Base-by-base conservation (phyloP, 1,139 yeast genomes). In the Pichia sp. region DNA sequence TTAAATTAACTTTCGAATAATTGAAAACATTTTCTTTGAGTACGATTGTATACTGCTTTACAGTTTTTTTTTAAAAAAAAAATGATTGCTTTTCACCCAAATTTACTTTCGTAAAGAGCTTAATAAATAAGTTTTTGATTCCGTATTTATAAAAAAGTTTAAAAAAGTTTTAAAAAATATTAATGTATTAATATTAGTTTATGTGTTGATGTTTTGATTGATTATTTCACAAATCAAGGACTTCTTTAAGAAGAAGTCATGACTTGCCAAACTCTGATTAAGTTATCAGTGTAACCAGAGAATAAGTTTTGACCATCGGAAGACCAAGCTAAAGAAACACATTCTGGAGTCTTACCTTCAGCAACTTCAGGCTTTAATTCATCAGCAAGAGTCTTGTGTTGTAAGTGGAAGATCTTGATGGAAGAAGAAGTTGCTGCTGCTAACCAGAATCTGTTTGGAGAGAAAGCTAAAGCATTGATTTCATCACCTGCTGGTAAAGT, bases 391-490 rank as follows among this genome's bases (percentile, higher is more conserved):
- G 76, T 74, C 76, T 95, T 84, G 76, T 85, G 91, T 77, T 88
- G 95, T 70, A 91, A 83, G 82, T 89, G 88, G 86, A 81, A 91
- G 79, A 93, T 84, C 88, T 88, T 89, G 77, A 93, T 86, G 66
- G 96, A 93, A 59, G 96, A 74, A 58, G 96, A 77, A 63, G 99
- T 91, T 66, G 98, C 98, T 74, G 97, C 98, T 69, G 96, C 93
- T 71, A 93, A 85, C 98, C 98, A 91, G 93, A 86, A 93, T 84
- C 98, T 89, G 95, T 86, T 85, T 74, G 99, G 98, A 69, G 98
- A 89, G 95, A 91, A 93, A 64, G 96, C 95, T 68, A 91, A 82
- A 68, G 96, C 93, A 73, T 85, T 86, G 62, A 93, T 91, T 79
- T 91, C 98, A 66, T 91, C 93, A 69, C 93, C 86, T 60, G 96